Percentiles rank a stretch among this genome's conserved stretches.
phyloP scores from a whole-genome alignment of 2,329 filamentous ascomycete species.

The Cercospora sojina region DNA sequence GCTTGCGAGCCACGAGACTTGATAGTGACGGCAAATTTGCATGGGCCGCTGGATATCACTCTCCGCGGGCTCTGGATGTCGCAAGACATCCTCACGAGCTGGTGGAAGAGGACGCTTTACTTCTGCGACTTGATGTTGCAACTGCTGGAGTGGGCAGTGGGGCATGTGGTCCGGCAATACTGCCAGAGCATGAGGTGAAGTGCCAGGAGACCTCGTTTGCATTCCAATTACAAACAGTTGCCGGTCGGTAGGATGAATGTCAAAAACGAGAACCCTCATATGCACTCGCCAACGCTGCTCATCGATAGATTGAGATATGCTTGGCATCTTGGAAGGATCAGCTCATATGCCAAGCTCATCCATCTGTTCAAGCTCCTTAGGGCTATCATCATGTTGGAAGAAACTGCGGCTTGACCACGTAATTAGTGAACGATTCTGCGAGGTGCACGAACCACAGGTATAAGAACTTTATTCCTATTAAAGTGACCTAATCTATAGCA shows the following conservation, averaged over 20 bases:
- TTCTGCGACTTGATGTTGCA: conserved; percentile 13
- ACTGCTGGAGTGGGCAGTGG: conserved; percentile 14
- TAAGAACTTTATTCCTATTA: too few relatives aligned
- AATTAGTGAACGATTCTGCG: too few relatives aligned
- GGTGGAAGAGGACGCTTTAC: conserved; percentile 13
- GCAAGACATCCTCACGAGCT: conserved; percentile 24
- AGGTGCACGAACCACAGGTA: too few relatives aligned
- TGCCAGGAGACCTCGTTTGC: conserved; percentile 4
- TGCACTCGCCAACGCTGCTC: neutral
- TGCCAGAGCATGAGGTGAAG: conserved; percentile 10
- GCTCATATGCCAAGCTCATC: neutral
- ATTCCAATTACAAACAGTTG: conserved; percentile 8
- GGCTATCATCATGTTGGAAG: too few relatives aligned
- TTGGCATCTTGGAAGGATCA: neutral
- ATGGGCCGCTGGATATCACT: conserved; percentile 21
- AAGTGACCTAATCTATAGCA: too few relatives aligned
- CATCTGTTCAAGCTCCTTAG: neutral
- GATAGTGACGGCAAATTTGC: conserved; percentile 16
- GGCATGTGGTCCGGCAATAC: conserved; percentile 15
- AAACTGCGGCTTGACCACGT: too few relatives aligned
- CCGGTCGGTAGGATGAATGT: neutral
- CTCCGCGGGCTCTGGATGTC: conserved; percentile 16
- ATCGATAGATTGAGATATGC: neutral
- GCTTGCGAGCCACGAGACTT: conserved; percentile 36
- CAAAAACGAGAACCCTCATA: neutral